These are phyloP conservation scores for Diaporthe ilicicola DNA, from an alignment of 2,329 filamentous ascomycete genomes.

Conservation along the genomic window DNA sequence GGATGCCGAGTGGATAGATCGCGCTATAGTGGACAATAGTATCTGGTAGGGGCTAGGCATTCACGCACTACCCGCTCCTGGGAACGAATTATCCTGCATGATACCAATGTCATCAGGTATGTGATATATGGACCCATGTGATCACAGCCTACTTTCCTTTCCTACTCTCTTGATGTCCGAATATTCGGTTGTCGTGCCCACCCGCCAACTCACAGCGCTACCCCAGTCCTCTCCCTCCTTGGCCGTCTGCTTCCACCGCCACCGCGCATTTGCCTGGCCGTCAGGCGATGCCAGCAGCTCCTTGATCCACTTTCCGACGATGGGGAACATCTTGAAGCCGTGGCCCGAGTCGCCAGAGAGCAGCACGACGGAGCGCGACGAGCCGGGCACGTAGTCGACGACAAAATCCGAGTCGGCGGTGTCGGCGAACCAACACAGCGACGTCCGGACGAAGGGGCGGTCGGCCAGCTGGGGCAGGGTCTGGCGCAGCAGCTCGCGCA, in stretches of 20 bases:
- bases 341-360: conserved; percentile 68
- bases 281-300: conserved; percentile 53
- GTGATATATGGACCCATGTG: not conserved
- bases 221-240: conserved; percentile 32
- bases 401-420: conserved; percentile 67
- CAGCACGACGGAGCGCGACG: conserved; percentile 55
- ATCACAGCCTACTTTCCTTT: conserved; percentile 12
- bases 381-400: conserved; percentile 65
- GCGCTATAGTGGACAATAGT: conserved; percentile 16
- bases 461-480: conserved; percentile 62
- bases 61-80: not conserved
- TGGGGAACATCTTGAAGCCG: conserved; percentile 69
- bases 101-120: too few relatives aligned
- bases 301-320: conserved; percentile 64
- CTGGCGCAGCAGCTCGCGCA: conserved; percentile 59
- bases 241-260: conserved; percentile 59
- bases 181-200: conserved; percentile 36
- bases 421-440: conserved; percentile 72
- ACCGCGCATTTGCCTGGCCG: conserved; percentile 53
- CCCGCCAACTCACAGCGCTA: conserved; percentile 48
- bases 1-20: conserved; percentile 18
- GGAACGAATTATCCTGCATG: not conserved
- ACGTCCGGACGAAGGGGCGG: conserved; percentile 63
- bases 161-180: conserved; percentile 13
- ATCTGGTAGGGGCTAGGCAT: not conserved